Percentiles rank a stretch among this genome's conserved stretches.
Evolutionary conservation across 306 rosid genomes (phyloP).

Genomic region (Cucurbita argyrosperma): DNA sequence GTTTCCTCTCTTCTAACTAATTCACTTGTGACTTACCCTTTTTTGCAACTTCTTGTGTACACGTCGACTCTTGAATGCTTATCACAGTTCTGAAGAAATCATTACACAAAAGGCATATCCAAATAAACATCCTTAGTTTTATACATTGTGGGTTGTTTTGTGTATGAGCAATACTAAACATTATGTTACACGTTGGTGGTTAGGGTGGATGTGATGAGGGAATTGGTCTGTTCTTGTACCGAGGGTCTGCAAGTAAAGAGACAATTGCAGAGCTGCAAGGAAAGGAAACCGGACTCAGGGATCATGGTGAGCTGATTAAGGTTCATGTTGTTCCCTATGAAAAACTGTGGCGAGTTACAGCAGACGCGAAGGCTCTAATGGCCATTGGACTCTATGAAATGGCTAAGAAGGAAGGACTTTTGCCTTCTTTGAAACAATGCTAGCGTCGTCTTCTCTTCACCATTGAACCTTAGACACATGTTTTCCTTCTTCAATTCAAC

Average conservation of each 20-base stretch:
- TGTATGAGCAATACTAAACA: neutral
- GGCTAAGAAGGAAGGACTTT: constrained; percentile 56
- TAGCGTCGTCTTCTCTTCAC: neutral
- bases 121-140: neutral
- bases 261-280: constrained; percentile 53
- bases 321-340: constrained; percentile 56
- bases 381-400: constrained; percentile 74
- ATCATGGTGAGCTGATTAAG: constrained; percentile 80
- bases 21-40: neutral
- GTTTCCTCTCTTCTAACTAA: neutral
- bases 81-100: neutral
- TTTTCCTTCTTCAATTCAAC: neutral
- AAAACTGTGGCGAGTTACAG: constrained; percentile 68
- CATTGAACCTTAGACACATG: no score
- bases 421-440: constrained; percentile 18
- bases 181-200: neutral
- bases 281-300: constrained; percentile 74
- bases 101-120: neutral
- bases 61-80: neutral
- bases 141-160: neutral
- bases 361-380: constrained; percentile 65
- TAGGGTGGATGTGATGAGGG: constrained; percentile 97
- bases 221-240: constrained; percentile 55
- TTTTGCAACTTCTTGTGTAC: neutral
- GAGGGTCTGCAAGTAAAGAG: constrained; percentile 42